Base-by-base conservation (phyloP, 306 rosid species). In the Vigna unguiculata region DNA sequence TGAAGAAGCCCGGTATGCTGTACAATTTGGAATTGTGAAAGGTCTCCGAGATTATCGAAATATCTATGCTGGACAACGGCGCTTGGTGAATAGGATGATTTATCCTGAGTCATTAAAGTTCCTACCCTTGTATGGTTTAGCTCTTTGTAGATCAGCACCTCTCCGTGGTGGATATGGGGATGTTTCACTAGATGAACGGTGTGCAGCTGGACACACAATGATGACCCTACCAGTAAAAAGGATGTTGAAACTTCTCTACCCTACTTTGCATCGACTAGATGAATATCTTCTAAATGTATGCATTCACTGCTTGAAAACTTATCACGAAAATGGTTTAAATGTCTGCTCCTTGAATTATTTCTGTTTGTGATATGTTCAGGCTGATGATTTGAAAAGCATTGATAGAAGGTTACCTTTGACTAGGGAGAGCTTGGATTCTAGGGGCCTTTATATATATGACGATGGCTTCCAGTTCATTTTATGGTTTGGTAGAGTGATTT, bases 401-500 rank as follows among this genome's bases (percentile, higher is more conserved):
- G 89, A 84, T 81, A 88, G 91, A 82, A 92, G 96, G 82, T 88
- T 92, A 77, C 93, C 99, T 41, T 74, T 91, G 86, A 79, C 91
- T 15, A 82, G 84, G 55, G 96, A 90, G 79, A 92, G 91, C 96
- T 86, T 96, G 78, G 98, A 96, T 76, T 78, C 97, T 83, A 91
- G 96, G 82, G 98, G 98, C 82, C 90, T 96, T 65, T 91, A 92
- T 79, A 45, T 92, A 52, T 89, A 47, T 40, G 96, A 92, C 47
- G 97, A 96, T 72, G 99, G 93, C 77, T 89, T 92, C 72, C 93
- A 93, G 83, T 79, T 85, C 83, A 70, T 91, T 84, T 25, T 88
- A 78, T 96, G 99, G 99, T 91, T 96, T 87, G 99, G 98, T 72
- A 87, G 87, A 85, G 92, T 83, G 72, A 93, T 92, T 85, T 88